Evolutionary conservation across 495 filamentous ascomycete species (phyloP), one percentile per base, ranked within the genome.

Genomic region (Aspergillus bridgeri): DNA sequence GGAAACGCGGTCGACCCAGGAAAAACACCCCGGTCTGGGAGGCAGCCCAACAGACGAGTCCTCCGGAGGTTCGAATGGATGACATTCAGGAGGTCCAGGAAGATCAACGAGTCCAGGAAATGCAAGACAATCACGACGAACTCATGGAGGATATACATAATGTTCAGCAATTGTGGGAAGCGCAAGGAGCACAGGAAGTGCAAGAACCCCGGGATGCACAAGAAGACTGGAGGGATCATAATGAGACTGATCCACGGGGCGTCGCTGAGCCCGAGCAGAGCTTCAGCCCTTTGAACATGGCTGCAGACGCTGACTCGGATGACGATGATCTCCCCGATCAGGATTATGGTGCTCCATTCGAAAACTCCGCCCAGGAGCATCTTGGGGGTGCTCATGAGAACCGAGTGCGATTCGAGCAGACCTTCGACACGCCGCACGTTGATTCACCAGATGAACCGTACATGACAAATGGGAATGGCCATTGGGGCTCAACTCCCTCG

Each of bases 401-500:
- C 7, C 53, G 48, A 15, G 44, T 47, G 47, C 44, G 57, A 7
- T 59, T 60, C 9, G 60, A 63, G 24, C 51, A 58, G 19, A 64
- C 58, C 19, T 67, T 68, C 54, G 64, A 69, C 52, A 72, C 73
- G 0, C 69, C 71, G 5, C 56, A 69, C 24, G 62, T 73, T 43
- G 59, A 68, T 49, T 54, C 64, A 43, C 57, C 68, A 49, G 71
- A 75, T 50, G 67, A 69, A 21, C 62, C 64, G 20, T 69, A 68
- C 48, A 54, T 63, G 17, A 66, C 68, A 20, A 55, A 66, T 42
- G 71, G 61, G 7, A 57, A 74, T 17, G 58, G 67, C 21, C 68
- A 71, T 13, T 51, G 75, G 33, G 63, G 74, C 42, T 75, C 75
- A 20, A 74, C 75, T 1, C 73, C 75, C 43, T 76, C 73, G 1